Conservation (phyloP, 441 rosid species). For the Corymbia calophylla region DNA sequence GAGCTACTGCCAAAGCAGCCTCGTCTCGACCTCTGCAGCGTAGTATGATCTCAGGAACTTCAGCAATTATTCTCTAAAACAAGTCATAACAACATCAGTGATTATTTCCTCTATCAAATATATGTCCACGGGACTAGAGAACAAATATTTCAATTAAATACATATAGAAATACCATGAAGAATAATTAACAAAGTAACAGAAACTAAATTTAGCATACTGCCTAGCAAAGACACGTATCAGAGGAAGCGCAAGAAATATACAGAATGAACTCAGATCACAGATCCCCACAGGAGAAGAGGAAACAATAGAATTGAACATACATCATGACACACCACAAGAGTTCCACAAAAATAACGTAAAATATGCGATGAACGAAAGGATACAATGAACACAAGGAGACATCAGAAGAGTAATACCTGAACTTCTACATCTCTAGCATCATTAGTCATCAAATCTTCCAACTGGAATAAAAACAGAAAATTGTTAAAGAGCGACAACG, state of each 20-base stretch:
- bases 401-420: conserved; percentile 44
- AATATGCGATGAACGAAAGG: neutral
- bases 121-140: neutral
- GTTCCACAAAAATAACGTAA: neutral
- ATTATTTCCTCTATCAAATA: neutral
- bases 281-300: neutral
- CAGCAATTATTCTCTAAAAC: conserved; percentile 68
- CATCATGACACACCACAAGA: neutral
- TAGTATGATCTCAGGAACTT: conserved; percentile 94
- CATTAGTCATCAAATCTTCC: conserved; percentile 68
- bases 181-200: neutral
- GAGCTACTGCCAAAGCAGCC: conserved; percentile 97
- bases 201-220: neutral
- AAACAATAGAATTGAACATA: neutral
- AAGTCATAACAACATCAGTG: neutral
- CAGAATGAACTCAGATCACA: neutral
- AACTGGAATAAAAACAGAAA: conserved; percentile 45
- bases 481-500: neutral
- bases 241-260: neutral
- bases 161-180: neutral
- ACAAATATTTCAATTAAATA: neutral
- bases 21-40: conserved; percentile 95
- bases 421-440: conserved; percentile 73
- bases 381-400: neutral
- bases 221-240: neutral